phyloP scores from a whole-genome alignment of 345 rosid genomes.

The Litchi chinensis region DNA sequence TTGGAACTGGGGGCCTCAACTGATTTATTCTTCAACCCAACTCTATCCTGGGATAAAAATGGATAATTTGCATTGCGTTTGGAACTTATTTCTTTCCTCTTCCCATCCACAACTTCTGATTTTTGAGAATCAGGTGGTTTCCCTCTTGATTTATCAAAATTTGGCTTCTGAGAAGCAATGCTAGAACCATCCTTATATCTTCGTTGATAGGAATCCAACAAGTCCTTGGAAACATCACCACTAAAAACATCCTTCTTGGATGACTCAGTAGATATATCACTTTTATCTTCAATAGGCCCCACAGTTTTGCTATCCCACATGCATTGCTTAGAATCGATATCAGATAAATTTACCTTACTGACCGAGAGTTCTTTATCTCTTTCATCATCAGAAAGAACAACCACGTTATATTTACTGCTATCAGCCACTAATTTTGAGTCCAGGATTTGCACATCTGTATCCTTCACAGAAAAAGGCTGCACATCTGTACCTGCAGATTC shows the following conservation, averaged over 20 bases:
- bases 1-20: slow-evolving; percentile 35
- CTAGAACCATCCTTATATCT: slow-evolving; percentile 33
- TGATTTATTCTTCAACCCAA: slow-evolving; percentile 32
- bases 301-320: slow-evolving; percentile 33
- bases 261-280: slow-evolving; percentile 33
- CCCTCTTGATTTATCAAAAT: slow-evolving; percentile 31
- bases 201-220: slow-evolving; percentile 29
- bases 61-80: slow-evolving; percentile 32
- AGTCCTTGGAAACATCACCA: slow-evolving; percentile 37
- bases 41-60: slow-evolving; percentile 33
- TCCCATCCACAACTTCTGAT: slow-evolving; percentile 36
- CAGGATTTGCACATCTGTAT: slow-evolving; percentile 33
- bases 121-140: slow-evolving; percentile 26
- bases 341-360: slow-evolving; percentile 35
- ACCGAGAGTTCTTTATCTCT: slow-evolving; percentile 40
- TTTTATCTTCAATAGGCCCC: slow-evolving; percentile 36
- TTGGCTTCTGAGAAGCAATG: slow-evolving; percentile 38
- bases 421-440: slow-evolving; percentile 34
- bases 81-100: slow-evolving; percentile 42
- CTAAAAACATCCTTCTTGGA: slow-evolving; percentile 36
- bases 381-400: slow-evolving; percentile 69
- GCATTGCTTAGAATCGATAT: slow-evolving; percentile 29
- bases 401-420: slow-evolving; percentile 27
- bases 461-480: slow-evolving; percentile 38
- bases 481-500: slow-evolving; percentile 29